Conservation (phyloP, 345 rosid genomes). For the Eucalyptus decipiens region DNA sequence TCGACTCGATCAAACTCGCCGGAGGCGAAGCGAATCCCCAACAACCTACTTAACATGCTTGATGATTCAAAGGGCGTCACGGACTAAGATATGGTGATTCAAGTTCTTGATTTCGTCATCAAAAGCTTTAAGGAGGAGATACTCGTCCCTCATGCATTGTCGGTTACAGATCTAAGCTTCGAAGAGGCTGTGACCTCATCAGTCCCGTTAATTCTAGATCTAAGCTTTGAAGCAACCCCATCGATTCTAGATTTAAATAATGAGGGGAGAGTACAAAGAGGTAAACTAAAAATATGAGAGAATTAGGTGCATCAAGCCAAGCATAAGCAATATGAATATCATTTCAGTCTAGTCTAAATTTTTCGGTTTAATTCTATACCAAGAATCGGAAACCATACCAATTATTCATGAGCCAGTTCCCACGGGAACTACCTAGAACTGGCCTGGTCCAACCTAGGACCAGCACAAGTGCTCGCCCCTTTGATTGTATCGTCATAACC, state of each 20-base stretch:
- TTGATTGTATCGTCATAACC: background rate
- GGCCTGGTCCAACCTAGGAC: background rate
- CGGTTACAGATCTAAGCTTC: background rate
- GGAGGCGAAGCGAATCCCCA: constrained; percentile 32
- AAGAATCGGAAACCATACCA: background rate
- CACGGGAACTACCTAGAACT: background rate
- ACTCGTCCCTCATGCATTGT: background rate
- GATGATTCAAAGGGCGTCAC: constrained; percentile 23
- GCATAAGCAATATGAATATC: background rate
- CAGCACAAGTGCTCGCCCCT: background rate
- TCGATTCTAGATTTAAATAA: background rate
- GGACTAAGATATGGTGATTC: constrained; percentile 13
- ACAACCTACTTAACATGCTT: constrained; percentile 33
- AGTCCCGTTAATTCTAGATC: background rate
- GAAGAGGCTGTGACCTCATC: background rate
- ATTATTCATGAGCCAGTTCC: background rate
- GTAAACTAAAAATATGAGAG: background rate
- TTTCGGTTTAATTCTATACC: accelerated
- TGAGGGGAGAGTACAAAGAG: background rate
- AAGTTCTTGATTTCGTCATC: constrained; percentile 53
- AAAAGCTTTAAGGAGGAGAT: constrained; percentile 60
- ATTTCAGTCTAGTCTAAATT: background rate
- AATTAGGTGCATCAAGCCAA: background rate
- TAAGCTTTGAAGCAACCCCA: background rate
- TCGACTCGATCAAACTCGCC: constrained; percentile 5